Evolutionary conservation across 345 rosid species (phyloP), one percentile per base, ranked within the genome.

Genomic region (Rhodamnia argentea): DNA sequence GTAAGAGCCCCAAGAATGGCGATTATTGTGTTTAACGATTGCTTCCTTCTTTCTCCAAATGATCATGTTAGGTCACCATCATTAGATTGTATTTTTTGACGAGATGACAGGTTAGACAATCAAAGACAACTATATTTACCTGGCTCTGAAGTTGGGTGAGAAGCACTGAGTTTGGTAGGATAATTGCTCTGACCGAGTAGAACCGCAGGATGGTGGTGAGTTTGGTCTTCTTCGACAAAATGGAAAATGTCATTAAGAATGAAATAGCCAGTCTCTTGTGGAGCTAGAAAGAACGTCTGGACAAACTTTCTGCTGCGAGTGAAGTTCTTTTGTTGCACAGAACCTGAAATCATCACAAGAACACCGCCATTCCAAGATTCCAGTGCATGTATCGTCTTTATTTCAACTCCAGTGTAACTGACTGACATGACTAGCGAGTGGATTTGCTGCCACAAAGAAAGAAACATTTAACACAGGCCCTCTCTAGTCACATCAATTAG

Each of bases 311-410:
- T 93, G 91, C 92, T 88, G 56, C 83, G 89, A 84, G 70, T 85
- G 88, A 90, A 89, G 85, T 92, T 90, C 86, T 91, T 93, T 64
- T 88, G 90, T 83, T 87, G 93, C 87, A 95, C 91, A 50, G 92
- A 93, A 70, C 98, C 98, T 27, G 96, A 93, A 74, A 95, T 93
- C 94, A 92, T 92, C 82, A 95, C 94, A 82, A 94, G 90, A 84
- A 95, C 92, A 78, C 96, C 96, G 82, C 92, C 93, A 87, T 90
- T 90, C 94, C 92, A 93, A 37, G 96, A 95, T 85, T 95, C 95
- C 40, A 93, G 88, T 29, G 94, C 87, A 86, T 89, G 88, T 59
- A 91, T 92, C 1, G 94, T 91, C 93, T 94, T 95, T 86, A 95
- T 92, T 90, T 95, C 98, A 44, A 94, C 90, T 74, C 92, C 94